These are phyloP conservation scores for Aspergillus japonicus DNA, from an alignment of 2,329 filamentous ascomycete genomes.

Conservation along the genomic window DNA sequence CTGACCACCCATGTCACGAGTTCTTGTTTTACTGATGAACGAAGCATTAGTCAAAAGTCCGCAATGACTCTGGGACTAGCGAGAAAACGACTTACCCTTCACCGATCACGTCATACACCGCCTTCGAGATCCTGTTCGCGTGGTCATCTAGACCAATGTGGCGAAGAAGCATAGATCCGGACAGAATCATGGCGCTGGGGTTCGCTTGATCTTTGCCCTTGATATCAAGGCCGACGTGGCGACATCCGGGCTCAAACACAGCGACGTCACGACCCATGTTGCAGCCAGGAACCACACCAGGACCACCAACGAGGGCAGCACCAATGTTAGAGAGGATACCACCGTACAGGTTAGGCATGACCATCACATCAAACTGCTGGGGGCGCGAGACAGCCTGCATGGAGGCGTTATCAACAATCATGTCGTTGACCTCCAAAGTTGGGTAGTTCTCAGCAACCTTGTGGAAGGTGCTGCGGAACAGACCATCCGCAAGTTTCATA, in stretches of 20 bases:
- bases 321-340: constrained; percentile 99
- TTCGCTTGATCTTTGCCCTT: constrained; percentile 99
- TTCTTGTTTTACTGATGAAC: constrained; percentile 70
- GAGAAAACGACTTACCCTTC: constrained; percentile 67
- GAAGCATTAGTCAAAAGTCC: constrained; percentile 41
- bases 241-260: constrained; percentile 97
- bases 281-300: constrained; percentile 95
- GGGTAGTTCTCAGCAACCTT: constrained; percentile 91
- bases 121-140: constrained; percentile 93
- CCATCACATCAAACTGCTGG: constrained; percentile 99
- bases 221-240: constrained; percentile 98
- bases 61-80: neutral
- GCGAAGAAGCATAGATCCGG: constrained; percentile 93
- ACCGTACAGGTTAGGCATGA: constrained; percentile 99
- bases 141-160: constrained; percentile 97
- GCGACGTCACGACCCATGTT: constrained; percentile 99
- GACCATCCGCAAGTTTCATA: constrained; percentile 98
- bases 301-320: constrained; percentile 92
- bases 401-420: constrained; percentile 99
- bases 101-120: constrained; percentile 74
- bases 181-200: constrained; percentile 92
- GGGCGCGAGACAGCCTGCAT: constrained; percentile 97
- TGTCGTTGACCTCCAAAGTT: constrained; percentile 93
- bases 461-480: constrained; percentile 98
- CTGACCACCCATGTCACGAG: constrained; percentile 92